These are phyloP conservation scores for Pittosporum tobira DNA, from an alignment of 129 eudicot genomes.

Conservation along the genomic window DNA sequence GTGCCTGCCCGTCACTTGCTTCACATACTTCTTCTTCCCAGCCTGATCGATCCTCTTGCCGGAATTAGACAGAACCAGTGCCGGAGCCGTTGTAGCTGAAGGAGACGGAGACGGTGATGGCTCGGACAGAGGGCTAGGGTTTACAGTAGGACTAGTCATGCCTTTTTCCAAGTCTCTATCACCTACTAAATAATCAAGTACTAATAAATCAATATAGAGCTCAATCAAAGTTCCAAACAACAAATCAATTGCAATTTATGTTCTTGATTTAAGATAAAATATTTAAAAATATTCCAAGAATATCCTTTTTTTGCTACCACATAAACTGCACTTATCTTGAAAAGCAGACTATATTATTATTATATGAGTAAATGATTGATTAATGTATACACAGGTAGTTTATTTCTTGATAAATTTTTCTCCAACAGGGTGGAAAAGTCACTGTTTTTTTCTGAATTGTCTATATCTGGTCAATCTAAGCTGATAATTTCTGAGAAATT, in stretches of 20 bases:
- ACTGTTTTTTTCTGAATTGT: background rate
- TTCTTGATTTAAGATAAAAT: background rate
- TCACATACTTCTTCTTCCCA: conserved; percentile 74
- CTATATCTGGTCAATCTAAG: background rate
- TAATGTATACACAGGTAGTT: too few relatives aligned
- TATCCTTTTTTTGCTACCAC: background rate
- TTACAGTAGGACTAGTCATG: conserved; percentile 25
- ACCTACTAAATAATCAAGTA: conserved; percentile 3
- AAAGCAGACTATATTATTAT: background rate
- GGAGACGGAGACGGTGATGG: conserved; percentile 53
- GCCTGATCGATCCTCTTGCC: conserved; percentile 80
- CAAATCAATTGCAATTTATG: background rate
- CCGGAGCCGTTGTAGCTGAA: conserved; percentile 60
- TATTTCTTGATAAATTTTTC: too few relatives aligned
- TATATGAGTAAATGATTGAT: too few relatives aligned
- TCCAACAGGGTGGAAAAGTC: background rate
- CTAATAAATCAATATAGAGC: conserved; percentile 4
- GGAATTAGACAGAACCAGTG: conserved; percentile 64
- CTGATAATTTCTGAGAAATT: background rate
- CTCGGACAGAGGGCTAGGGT: conserved; percentile 27
- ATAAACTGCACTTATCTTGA: background rate
- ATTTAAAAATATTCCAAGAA: background rate
- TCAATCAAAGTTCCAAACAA: conserved; percentile 2
- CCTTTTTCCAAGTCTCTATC: conserved; percentile 38
- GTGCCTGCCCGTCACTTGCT: conserved; percentile 73